phyloP scores from a whole-genome alignment of 2,329 filamentous ascomycete species.

The Xylariomycetidae sp. region DNA sequence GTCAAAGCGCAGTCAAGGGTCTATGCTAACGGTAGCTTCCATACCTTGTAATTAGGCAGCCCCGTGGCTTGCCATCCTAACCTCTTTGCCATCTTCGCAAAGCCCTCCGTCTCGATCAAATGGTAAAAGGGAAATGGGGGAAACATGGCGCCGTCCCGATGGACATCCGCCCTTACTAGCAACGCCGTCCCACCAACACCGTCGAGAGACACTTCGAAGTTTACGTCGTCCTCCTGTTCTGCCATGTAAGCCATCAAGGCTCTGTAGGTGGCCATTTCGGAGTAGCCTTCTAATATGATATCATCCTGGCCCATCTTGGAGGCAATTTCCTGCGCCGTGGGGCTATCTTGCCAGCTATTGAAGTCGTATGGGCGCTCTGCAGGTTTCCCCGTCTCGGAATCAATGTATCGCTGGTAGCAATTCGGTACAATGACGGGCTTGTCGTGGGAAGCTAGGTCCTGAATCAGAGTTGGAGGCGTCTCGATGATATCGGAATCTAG shows the following conservation, averaged over 20 bases:
- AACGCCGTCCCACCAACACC: conserved; percentile 91
- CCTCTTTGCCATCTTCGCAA: conserved; percentile 92
- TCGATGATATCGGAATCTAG: conserved; percentile 90
- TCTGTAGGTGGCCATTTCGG: conserved; percentile 87
- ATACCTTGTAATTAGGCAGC: conserved; percentile 94
- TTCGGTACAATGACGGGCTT: conserved; percentile 93
- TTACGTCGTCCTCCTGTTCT: conserved; percentile 48
- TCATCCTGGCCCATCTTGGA: conserved; percentile 84
- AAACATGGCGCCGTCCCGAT: conserved; percentile 98
- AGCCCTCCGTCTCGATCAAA: conserved; percentile 95
- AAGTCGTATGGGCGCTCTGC: conserved; percentile 87
- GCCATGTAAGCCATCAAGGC: conserved; percentile 84
- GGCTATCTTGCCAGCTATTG: conserved; percentile 95
- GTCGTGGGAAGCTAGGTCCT: conserved; percentile 84
- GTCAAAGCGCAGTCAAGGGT: too few relatives aligned
- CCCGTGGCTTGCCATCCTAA: conserved; percentile 82
- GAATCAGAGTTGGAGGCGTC: conserved; percentile 77
- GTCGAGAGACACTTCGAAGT: conserved; percentile 71
- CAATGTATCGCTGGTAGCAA: conserved; percentile 83
- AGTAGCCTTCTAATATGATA: conserved; percentile 88
- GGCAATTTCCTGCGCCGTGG: conserved; percentile 70
- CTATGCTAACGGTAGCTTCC: conserved; percentile 19
- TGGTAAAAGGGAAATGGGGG: conserved; percentile 95
- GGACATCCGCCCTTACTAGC: conserved; percentile 93
- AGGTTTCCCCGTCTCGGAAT: conserved; percentile 63